Percentiles rank a stretch among this genome's conserved stretches.
These are phyloP conservation scores for Porodaedalea pini DNA, from an alignment of 1,284 basidiomycete species.

Conservation along the genomic window DNA sequence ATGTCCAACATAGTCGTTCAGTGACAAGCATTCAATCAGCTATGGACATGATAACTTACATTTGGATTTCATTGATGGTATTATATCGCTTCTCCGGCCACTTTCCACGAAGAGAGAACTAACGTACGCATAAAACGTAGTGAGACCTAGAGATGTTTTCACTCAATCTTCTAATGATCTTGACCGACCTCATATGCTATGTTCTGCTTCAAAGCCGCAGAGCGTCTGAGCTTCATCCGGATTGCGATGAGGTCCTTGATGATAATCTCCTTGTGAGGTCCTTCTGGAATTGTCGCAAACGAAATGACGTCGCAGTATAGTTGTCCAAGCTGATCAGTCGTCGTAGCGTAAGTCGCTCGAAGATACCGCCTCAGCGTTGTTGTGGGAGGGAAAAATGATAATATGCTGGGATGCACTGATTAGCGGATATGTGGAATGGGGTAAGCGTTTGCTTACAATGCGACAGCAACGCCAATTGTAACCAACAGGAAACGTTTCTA, in stretches of 20 bases:
- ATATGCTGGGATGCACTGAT: constrained; percentile 40
- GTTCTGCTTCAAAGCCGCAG: constrained; percentile 52
- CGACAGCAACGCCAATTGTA: constrained; percentile 55
- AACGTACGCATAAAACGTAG: not conserved
- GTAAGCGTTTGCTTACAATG: constrained; percentile 46
- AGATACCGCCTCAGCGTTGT: constrained; percentile 69
- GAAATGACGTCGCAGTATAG: constrained; percentile 69
- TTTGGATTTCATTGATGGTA: constrained; percentile 58
- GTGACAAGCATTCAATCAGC: too few species aligned
- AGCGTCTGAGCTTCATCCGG: constrained; percentile 59
- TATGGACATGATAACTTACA: constrained; percentile 38
- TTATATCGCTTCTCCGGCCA: constrained; percentile 71
- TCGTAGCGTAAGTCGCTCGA: constrained; percentile 59
- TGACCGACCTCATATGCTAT: constrained; percentile 60
- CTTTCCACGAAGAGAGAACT: constrained; percentile 66
- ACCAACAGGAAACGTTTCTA: constrained; percentile 65
- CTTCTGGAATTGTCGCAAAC: constrained; percentile 49
- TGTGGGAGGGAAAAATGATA: constrained; percentile 67
- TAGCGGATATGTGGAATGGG: not conserved
- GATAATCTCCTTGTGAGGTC: constrained; percentile 49
- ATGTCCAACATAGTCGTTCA: constrained; percentile 5
- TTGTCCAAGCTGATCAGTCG: constrained; percentile 54
- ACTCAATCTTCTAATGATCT: not conserved
- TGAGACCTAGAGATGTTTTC: not conserved
- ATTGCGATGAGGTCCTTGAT: constrained; percentile 58